Conservation (phyloP, 495 filamentous ascomycete species). For the Lasiosphaeria ovina region DNA sequence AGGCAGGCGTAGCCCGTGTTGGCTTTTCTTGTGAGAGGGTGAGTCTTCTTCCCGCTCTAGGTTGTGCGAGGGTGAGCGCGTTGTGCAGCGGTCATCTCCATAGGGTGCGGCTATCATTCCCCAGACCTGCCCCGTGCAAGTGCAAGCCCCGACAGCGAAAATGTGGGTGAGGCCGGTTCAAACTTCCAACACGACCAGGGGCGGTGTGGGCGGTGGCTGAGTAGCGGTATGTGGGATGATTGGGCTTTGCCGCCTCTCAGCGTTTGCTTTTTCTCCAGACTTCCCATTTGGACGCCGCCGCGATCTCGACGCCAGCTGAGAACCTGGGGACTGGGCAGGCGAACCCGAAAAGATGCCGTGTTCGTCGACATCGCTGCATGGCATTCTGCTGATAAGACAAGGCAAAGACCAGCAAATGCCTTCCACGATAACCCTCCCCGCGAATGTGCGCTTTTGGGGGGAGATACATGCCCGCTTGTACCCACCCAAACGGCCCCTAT, state of each 20-base stretch:
- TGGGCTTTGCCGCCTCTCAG: constrained; percentile 20
- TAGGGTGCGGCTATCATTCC: constrained; percentile 21
- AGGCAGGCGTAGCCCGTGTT: constrained; percentile 11
- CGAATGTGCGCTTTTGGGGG: not conserved
- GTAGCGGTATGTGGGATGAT: constrained; percentile 19
- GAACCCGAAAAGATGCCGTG: not conserved
- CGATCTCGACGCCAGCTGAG: not conserved
- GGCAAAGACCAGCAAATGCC: constrained; percentile 1
- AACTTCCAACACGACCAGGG: constrained; percentile 21
- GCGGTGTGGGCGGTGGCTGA: constrained; percentile 37
- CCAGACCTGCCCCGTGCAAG: constrained; percentile 1
- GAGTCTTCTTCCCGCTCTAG: constrained; percentile 1
- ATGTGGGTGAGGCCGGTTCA: constrained; percentile 20
- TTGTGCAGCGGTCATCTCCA: constrained; percentile 7
- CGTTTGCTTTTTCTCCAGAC: constrained; percentile 9
- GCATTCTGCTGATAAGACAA: not conserved
- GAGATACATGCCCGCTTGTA: not conserved
- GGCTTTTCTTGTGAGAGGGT: constrained; percentile 14
- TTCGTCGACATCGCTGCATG: not conserved
- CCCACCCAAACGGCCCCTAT: not conserved
- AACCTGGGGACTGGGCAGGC: not conserved
- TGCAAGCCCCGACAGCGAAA: constrained; percentile 6
- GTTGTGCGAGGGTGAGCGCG: constrained; percentile 15
- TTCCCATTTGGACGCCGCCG: not conserved
- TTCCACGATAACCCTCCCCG: not conserved